Evolutionary conservation across 345 rosid genomes (phyloP).

Genomic region (Melastoma malabathricum): DNA sequence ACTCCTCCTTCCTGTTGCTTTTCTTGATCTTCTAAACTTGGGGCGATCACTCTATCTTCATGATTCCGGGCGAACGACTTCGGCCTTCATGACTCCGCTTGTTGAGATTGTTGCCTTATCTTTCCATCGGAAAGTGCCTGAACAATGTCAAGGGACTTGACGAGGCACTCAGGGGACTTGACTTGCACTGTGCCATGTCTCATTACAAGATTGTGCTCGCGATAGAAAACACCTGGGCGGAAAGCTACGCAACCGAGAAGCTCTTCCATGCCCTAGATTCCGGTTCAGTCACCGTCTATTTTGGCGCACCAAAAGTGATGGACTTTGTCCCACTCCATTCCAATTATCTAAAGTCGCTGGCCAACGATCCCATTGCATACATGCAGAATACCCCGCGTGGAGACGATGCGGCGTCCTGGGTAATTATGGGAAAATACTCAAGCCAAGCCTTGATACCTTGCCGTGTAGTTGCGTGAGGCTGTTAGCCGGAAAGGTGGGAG

Average conservation of each 20-base stretch:
- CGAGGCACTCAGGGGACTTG: slow-evolving; percentile 67
- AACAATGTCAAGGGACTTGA: slow-evolving; percentile 74
- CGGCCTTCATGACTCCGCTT: too few relatives aligned
- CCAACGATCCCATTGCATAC: slow-evolving; percentile 65
- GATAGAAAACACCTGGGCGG: slow-evolving; percentile 69
- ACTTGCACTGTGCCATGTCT: slow-evolving; percentile 91
- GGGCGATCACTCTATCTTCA: too few relatives aligned
- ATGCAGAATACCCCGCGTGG: slow-evolving; percentile 90
- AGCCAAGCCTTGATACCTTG: slow-evolving; percentile 66
- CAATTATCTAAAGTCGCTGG: slow-evolving; percentile 39
- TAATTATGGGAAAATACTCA: slow-evolving; percentile 46
- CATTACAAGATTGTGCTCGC: slow-evolving; percentile 90
- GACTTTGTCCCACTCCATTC: slow-evolving; percentile 84
- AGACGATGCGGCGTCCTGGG: slow-evolving; percentile 79
- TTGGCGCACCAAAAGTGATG: slow-evolving; percentile 78
- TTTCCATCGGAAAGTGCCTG: slow-evolving; percentile 88
- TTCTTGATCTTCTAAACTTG: too few relatives aligned
- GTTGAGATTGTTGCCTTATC: slow-evolving; percentile 57
- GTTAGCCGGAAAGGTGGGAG: slow-evolving; percentile 65
- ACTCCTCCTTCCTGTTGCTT: too few relatives aligned
- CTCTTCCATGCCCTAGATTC: slow-evolving; percentile 81
- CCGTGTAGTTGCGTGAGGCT: slow-evolving; percentile 77
- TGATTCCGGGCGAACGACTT: too few relatives aligned
- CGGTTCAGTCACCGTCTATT: slow-evolving; percentile 75
- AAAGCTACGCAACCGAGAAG: slow-evolving; percentile 89